phyloP scores from a whole-genome alignment of 345 rosid genomes.

The Psidium guajava region DNA sequence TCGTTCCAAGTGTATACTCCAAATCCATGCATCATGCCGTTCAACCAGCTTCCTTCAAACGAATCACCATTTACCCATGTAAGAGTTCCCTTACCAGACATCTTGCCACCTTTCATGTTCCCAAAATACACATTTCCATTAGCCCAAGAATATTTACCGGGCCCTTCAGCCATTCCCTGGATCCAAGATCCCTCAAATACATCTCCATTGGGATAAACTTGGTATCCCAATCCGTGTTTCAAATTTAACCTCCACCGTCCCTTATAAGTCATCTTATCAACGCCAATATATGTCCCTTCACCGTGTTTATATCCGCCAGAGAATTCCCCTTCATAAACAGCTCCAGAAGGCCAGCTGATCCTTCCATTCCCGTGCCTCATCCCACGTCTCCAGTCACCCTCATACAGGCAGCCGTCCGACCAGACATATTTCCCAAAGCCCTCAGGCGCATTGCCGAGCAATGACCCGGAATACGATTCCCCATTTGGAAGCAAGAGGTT shows the following conservation, averaged over 20 bases:
- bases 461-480: conserved; percentile 66
- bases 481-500: conserved; percentile 52
- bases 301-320: conserved; percentile 88
- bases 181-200: conserved; percentile 92
- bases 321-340: conserved; percentile 76
- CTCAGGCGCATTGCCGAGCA: conserved; percentile 71
- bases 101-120: conserved; percentile 90
- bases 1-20: conserved; percentile 91
- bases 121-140: conserved; percentile 70
- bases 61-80: conserved; percentile 79
- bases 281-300: conserved; percentile 45
- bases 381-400: conserved; percentile 93
- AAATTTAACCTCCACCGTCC: conserved; percentile 92
- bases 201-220: conserved; percentile 68
- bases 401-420: conserved; percentile 63
- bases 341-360: conserved; percentile 66
- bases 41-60: conserved; percentile 90
- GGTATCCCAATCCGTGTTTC: conserved; percentile 87
- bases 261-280: conserved; percentile 44
- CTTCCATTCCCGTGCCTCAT: conserved; percentile 81
- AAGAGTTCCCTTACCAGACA: conserved; percentile 89
- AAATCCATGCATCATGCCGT: conserved; percentile 91
- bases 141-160: conserved; percentile 88
- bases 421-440: conserved; percentile 81
- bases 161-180: conserved; percentile 82